Conservation (phyloP, 306 rosid species). For the Notholithocarpus densiflorus region DNA sequence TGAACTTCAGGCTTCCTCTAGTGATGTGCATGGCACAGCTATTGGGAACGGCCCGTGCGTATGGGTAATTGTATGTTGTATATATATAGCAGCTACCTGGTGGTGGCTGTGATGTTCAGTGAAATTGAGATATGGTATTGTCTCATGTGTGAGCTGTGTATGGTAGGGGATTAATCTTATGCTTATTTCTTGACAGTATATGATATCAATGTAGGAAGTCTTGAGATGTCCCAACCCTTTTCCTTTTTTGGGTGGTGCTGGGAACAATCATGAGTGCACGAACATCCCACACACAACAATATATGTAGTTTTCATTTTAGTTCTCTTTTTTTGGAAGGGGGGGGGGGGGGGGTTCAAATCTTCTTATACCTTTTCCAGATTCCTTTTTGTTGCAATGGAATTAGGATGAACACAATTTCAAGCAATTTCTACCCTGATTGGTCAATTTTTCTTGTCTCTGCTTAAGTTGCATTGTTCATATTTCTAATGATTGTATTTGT, state of each 20-base stretch:
- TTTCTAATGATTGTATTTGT: conserved; percentile 29
- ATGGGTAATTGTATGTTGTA: neutral
- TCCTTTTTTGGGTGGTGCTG: too few relatives aligned
- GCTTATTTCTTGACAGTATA: too few relatives aligned
- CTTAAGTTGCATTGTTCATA: neutral
- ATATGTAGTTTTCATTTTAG: too few relatives aligned
- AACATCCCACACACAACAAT: too few relatives aligned
- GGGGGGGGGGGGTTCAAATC: neutral
- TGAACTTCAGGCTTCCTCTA: neutral
- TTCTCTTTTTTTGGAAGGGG: neutral
- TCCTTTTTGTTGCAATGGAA: too few relatives aligned
- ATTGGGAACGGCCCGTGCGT: neutral
- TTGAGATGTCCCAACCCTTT: neutral
- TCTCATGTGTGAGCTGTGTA: too few relatives aligned
- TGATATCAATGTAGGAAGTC: neutral
- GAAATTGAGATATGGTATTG: neutral
- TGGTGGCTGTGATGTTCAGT: neutral
- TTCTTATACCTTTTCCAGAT: neutral
- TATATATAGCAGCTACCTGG: neutral
- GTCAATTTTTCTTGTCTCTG: neutral
- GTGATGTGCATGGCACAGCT: neutral
- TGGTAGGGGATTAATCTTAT: too few relatives aligned
- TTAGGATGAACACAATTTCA: too few relatives aligned
- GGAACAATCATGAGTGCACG: too few relatives aligned
- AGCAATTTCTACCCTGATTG: too few relatives aligned